Conservation (phyloP, 306 rosid genomes). For the Ormosia semicastrata region DNA sequence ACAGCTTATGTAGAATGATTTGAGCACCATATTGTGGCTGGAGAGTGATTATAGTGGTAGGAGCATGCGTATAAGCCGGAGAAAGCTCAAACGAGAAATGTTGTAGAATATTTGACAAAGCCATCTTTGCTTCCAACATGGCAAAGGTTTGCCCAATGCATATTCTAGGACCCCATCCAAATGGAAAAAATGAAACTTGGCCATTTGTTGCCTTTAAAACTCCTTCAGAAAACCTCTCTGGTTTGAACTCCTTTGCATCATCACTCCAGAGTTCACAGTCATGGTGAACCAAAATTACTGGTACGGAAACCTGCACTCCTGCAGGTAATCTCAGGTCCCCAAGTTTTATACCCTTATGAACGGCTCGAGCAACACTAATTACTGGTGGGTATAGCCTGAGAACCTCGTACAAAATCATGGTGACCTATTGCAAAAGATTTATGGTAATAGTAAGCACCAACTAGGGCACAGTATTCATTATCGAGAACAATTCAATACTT, state of each 20-base stretch:
- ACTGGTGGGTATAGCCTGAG: slow-evolving; percentile 37
- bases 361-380: background rate
- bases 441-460: background rate
- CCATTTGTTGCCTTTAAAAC: slow-evolving; percentile 11
- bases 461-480: background rate
- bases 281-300: slow-evolving; percentile 2
- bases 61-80: slow-evolving; percentile 18
- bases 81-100: slow-evolving; percentile 33
- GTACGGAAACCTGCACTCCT: slow-evolving; percentile 20
- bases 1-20: background rate
- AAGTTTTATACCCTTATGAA: slow-evolving; percentile 17
- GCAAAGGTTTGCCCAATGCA: slow-evolving; percentile 27
- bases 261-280: slow-evolving; percentile 43
- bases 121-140: slow-evolving; percentile 36
- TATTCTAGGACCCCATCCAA: slow-evolving; percentile 25
- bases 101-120: slow-evolving; percentile 39
- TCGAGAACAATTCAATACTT: background rate
- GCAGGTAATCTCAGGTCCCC: slow-evolving; percentile 24
- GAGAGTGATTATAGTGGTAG: background rate
- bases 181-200: background rate
- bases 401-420: slow-evolving; percentile 36
- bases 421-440: slow-evolving; percentile 23
- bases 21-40: background rate
- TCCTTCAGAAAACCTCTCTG: slow-evolving; percentile 33
- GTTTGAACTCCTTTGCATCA: slow-evolving; percentile 26